Evolutionary conservation across 495 filamentous ascomycete genomes (phyloP), one percentile per base, ranked within the genome.

Genomic region (Tuber brumale): DNA sequence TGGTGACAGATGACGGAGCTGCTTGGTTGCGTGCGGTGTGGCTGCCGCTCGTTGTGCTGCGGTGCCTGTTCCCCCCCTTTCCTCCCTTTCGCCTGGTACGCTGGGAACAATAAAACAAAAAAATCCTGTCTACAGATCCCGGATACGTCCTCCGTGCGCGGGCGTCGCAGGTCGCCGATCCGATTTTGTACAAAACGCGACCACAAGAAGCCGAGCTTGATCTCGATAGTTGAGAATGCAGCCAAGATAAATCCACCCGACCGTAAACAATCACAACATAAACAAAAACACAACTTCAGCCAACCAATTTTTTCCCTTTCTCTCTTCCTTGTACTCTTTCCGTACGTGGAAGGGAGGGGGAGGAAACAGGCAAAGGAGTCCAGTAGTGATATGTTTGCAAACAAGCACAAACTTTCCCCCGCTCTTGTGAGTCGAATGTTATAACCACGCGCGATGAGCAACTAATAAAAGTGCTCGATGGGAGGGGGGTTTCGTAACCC

Each of bases 81-180:
- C n/a, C 57, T 31, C n/a, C 3, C 27, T 19, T 66, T 66, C 57
- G 31, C 27, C 57, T 66, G n/a, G 57, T 35, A 66, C 27, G 27
- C 57, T 66, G 27, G 16, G 27, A 31, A 66, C 57, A 66, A 31
- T 66, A 31, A 35, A 35, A 66, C 31, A 31, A 66, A 27, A 57
- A 31, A 66, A 66, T 66, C 76, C 70, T 76, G 71, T 72, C 73
- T 75, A 75, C 70, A 80, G 78, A 76, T 79, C 76, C 78, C 78
- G 78, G 78, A 80, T 79, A 80, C 78, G 78, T 80, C 78, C 72
- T 79, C 78, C 77, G 76, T 79, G 76, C 46, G 76, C 66, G 75
- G 71, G 75, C 66, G 75, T 71, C 77, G 77, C 41, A 42, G 41
- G 41, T 46, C 72, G 23, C 27, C 76, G 78, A 80, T 79, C 78